A percentile compares a stretch with the other conserved stretches of the same genome.
Evolutionary conservation across 768 basidiomycete genomes (phyloP).

Genomic region (Termitomyces heimii): DNA sequence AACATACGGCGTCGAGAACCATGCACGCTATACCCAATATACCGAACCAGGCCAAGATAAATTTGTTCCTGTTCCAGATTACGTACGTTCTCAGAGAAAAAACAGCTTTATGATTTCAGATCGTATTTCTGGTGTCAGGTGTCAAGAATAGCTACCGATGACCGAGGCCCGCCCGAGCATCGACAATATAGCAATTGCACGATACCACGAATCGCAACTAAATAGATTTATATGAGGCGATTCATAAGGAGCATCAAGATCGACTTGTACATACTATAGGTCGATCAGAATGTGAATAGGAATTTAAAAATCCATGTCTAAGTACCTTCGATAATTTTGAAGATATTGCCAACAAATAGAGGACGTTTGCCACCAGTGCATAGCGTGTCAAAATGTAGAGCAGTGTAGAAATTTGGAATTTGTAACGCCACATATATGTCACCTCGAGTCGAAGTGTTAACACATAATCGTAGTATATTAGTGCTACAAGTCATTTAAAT

Average conservation of each 20-base stretch:
- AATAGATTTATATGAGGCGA: neutral
- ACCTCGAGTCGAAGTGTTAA: slow-evolving; percentile 21
- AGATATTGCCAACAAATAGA: slow-evolving; percentile 19
- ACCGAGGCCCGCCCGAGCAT: slow-evolving; percentile 12
- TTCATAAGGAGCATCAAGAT: neutral
- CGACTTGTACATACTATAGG: neutral
- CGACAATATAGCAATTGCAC: slow-evolving; percentile 6
- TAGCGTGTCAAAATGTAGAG: slow-evolving; percentile 23
- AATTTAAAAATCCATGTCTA: neutral
- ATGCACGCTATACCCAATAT: slow-evolving; percentile 9
- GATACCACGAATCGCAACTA: slow-evolving; percentile 13
- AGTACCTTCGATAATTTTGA: slow-evolving; percentile 10
- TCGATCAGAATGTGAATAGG: neutral
- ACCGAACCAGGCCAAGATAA: slow-evolving; percentile 10
- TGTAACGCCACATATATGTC: slow-evolving; percentile 18
- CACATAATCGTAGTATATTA: slow-evolving; percentile 18
- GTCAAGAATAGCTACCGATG: slow-evolving; percentile 9
- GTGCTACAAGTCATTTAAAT: neutral
- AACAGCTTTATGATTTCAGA: slow-evolving; percentile 7
- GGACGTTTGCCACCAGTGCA: slow-evolving; percentile 19
- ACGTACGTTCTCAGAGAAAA: slow-evolving; percentile 15
- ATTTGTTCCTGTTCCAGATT: slow-evolving; percentile 10
- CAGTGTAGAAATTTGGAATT: slow-evolving; percentile 16
- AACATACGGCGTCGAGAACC: slow-evolving; percentile 9
- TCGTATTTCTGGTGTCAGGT: neutral